Evolutionary conservation across 495 filamentous ascomycete species (phyloP), one percentile per base, ranked within the genome.

Genomic region (Entonaema liquescens): DNA sequence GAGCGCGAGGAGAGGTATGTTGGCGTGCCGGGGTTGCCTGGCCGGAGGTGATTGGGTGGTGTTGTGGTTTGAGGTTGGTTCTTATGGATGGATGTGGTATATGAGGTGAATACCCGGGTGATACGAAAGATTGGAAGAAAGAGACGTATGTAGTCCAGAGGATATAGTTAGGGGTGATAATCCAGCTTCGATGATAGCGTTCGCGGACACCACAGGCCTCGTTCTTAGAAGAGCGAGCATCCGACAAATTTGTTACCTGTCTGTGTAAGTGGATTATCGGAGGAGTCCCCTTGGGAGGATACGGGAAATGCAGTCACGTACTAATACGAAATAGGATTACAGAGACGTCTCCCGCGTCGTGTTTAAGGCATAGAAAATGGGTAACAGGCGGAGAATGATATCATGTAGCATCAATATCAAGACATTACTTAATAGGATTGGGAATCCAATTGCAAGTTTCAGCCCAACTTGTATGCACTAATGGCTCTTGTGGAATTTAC

Each of bases 1-100:
- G 95, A 99, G 85, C 87, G 95, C 58, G 95, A 98, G 84, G 95
- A 98, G 86, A 83, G 95, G 68, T 98, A 96, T 77, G 92, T 89
- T 75, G 93, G 93, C 76, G 96, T 97, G 57, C 95, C 95, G 11
- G 95, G 95, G 25, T 81, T 98, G 79, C 94, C 78, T 56, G 82
- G 82, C 6, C 61, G 82, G 62, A 68, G 79, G 62, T 84, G 73
- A 81, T 19, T 15, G 59, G 0, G 3, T 42, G 3, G 56, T 40
- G 17, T 5, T 13, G 33, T 1, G 13, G 35, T 25, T 59, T 5
- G 33, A 29, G 56, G 5, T 19, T 19, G 13, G 5, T 44, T 60
- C 15, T 5, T 12, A 17, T 47, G 19, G 29, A 25, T 31, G 25
- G 35, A 29, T 28, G 17, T 26, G 17, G 19, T 0, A 8, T 49